These are phyloP conservation scores for Nannochloris sp. DNA, from an alignment of 139 green algal genomes.

Conservation along the genomic window DNA sequence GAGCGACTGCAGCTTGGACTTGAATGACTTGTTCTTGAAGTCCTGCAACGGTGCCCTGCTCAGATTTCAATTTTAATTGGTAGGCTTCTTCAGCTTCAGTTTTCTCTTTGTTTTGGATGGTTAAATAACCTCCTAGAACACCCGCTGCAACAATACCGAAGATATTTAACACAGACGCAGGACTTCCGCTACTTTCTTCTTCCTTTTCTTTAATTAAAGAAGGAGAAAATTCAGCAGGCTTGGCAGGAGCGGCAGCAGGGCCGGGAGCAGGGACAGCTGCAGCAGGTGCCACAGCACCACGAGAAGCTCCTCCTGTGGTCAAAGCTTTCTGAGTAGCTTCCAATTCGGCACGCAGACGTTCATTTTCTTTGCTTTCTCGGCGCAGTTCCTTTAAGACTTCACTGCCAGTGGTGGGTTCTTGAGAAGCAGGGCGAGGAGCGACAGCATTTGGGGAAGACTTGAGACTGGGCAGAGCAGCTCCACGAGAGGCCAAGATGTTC, in stretches of 20 bases:
- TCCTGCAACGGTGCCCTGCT: not conserved
- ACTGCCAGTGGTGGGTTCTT: not conserved
- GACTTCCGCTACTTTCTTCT: not conserved
- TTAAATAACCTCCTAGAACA: conserved; percentile 14
- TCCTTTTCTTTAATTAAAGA: not conserved
- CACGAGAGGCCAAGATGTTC: conserved; percentile 11
- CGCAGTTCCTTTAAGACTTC: conserved; percentile 7
- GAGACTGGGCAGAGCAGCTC: conserved; percentile 15
- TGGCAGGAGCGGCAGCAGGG: conserved; percentile 4
- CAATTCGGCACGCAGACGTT: not conserved
- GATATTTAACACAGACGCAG: conserved; percentile 11
- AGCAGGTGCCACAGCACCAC: not conserved
- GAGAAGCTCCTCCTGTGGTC: not conserved
- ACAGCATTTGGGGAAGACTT: conserved; percentile 12
- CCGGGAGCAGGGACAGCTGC: not conserved
- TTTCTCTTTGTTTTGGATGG: conserved; percentile 21
- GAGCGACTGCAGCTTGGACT: conserved; percentile 6
- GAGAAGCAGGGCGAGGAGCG: not conserved
- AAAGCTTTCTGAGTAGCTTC: not conserved
- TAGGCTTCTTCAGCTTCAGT: conserved; percentile 5
- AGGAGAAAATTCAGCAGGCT: not conserved
- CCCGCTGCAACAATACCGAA: conserved; percentile 28
- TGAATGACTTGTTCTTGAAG: conserved; percentile 12
- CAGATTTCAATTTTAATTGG: conserved; percentile 10
- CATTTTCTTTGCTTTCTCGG: conserved; percentile 10